A percentile compares a stretch with the other conserved stretches of the same genome.
These are phyloP conservation scores for Quercus engelmannii DNA, from an alignment of 306 rosid species.

Conservation along the genomic window DNA sequence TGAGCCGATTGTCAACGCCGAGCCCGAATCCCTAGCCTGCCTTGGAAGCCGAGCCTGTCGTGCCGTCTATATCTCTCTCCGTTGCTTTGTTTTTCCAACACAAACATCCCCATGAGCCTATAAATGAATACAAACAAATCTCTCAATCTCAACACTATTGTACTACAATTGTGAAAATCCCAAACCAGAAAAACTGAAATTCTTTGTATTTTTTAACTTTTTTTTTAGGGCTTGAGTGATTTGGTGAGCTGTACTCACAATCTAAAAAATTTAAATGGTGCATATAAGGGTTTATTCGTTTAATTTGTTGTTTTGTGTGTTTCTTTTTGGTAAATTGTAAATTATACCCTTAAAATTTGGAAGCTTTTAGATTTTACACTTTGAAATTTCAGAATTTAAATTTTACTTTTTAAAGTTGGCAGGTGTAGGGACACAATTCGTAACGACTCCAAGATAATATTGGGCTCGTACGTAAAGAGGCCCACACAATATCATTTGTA, in stretches of 20 bases:
- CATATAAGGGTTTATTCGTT: too few relatives aligned
- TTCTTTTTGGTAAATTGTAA: too few relatives aligned
- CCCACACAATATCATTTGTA: too few relatives aligned
- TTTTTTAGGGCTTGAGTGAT: not conserved
- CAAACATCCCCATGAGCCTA: not conserved
- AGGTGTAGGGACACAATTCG: too few relatives aligned
- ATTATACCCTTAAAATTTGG: fast-evolving
- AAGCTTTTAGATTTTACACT: fast-evolving
- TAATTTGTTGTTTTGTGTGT: too few relatives aligned
- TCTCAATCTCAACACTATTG: not conserved
- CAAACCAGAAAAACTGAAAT: too few relatives aligned
- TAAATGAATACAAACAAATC: not conserved
- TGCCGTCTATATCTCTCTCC: not conserved
- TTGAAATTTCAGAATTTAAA: fast-evolving
- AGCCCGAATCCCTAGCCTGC: not conserved
- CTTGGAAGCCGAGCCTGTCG: not conserved
- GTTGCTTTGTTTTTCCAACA: not conserved
- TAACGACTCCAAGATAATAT: too few relatives aligned
- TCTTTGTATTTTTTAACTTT: not conserved
- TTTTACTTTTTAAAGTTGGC: fast-evolving
- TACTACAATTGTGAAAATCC: too few relatives aligned
- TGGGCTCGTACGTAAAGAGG: too few relatives aligned
- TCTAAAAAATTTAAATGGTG: too few relatives aligned
- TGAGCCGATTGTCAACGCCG: not conserved
- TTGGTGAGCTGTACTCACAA: too few relatives aligned